Evolutionary conservation across 495 filamentous ascomycete genomes (phyloP).

Genomic region (Massariosphaeria phaeospora): DNA sequence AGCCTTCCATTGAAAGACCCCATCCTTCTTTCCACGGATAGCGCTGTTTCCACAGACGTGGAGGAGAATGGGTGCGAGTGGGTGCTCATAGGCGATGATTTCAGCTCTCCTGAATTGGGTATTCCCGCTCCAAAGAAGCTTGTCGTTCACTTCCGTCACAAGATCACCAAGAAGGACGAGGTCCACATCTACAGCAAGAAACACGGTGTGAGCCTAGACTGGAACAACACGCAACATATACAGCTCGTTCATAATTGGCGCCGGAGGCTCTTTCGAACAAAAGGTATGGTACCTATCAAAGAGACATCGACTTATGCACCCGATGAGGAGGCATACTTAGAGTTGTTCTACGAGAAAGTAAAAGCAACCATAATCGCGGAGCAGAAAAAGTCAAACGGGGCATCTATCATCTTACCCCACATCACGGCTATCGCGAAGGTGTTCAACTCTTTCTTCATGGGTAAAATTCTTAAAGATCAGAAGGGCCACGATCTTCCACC

Average conservation of each 20-base stretch:
- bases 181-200: neutral
- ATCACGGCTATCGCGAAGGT: neutral
- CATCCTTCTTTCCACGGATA: too few species aligned
- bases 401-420: neutral
- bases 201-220: neutral
- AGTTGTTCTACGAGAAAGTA: neutral
- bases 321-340: neutral
- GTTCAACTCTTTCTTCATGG: neutral
- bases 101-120: neutral
- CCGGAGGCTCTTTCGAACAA: neutral
- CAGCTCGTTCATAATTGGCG: neutral
- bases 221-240: neutral
- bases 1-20: too few species aligned
- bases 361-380: neutral
- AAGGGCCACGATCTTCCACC: neutral
- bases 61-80: neutral
- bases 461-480: neutral
- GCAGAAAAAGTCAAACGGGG: too few species aligned
- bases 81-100: neutral
- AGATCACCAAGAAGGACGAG: neutral
- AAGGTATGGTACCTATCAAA: neutral
- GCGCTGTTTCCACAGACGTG: too few species aligned
- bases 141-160: neutral
- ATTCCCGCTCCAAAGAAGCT: neutral
- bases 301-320: neutral